phyloP scores from a whole-genome alignment of 768 basidiomycete species.

The Rhizopogon rudus region DNA sequence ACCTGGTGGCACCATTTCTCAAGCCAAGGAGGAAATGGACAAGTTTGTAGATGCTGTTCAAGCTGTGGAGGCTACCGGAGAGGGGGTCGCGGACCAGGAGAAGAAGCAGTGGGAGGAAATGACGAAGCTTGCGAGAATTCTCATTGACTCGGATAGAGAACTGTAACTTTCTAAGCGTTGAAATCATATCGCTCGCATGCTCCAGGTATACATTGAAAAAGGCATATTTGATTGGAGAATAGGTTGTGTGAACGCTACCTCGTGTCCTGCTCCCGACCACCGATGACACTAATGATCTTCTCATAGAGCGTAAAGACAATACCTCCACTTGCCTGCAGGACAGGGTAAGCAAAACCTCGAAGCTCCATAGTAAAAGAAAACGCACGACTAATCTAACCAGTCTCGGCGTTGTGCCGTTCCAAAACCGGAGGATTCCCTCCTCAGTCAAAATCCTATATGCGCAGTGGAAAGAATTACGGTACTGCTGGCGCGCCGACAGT shows the following conservation, averaged over 20 bases:
- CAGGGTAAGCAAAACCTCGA: not conserved
- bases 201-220: too few relatives aligned
- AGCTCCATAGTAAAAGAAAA: not conserved
- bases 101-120: conserved; percentile 14
- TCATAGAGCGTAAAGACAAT: conserved; percentile 94
- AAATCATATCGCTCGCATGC: not conserved
- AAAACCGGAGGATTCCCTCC: conserved; percentile 88
- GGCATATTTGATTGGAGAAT: not conserved
- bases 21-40: conserved; percentile 5
- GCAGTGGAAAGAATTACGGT: conserved; percentile 94
- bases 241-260: not conserved
- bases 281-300: conserved; percentile 58
- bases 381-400: conserved; percentile 74
- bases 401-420: conserved; percentile 94
- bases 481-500: conserved; percentile 74
- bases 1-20: conserved; percentile 5
- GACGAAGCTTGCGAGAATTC: conserved; percentile 13
- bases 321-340: conserved; percentile 78
- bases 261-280: conserved; percentile 19
- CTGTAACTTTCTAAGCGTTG: not conserved
- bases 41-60: conserved; percentile 11
- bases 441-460: conserved; percentile 92
- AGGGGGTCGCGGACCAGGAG: conserved; percentile 11
- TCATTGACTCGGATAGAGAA: conserved; percentile 5
- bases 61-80: conserved; percentile 7